Percentiles rank a stretch among this genome's conserved stretches.
Conservation (phyloP, 306 rosid genomes). For the Ormosia semicastrata region DNA sequence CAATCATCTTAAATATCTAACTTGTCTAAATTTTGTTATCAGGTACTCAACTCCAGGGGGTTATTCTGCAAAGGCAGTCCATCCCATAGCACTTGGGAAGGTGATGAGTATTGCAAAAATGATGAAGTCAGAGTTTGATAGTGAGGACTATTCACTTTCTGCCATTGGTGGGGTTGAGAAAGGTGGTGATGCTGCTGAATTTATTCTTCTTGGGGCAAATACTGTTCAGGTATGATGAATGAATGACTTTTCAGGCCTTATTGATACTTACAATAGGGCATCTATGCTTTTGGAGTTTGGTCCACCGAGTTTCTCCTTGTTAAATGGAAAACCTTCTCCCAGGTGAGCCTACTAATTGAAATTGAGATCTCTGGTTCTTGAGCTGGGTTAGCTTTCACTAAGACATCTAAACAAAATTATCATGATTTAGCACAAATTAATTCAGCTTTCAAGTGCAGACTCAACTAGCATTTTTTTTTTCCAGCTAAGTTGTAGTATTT, state of each 20-base stretch:
- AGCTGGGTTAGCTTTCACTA: neutral
- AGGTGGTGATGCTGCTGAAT: slow-evolving; percentile 92
- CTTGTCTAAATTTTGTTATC: slow-evolving; percentile 28
- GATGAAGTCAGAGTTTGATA: slow-evolving; percentile 80
- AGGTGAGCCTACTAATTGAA: neutral
- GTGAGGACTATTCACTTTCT: slow-evolving; percentile 66
- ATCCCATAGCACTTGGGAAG: slow-evolving; percentile 95
- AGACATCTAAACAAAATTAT: neutral
- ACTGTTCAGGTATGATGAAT: slow-evolving; percentile 75
- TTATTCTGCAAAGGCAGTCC: slow-evolving; percentile 94
- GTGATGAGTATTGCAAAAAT: slow-evolving; percentile 90
- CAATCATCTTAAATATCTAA: slow-evolving; percentile 21
- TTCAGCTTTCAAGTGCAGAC: neutral
- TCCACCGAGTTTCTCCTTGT: neutral
- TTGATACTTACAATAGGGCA: neutral
- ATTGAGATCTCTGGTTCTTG: neutral
- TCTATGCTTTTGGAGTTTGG: neutral
- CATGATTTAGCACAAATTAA: neutral
- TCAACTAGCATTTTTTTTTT: neutral
- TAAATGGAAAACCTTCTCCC: neutral
- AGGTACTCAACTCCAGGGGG: slow-evolving; percentile 99
- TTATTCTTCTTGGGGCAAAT: slow-evolving; percentile 92
- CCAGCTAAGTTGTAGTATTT: neutral
- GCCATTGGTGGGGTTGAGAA: slow-evolving; percentile 96
- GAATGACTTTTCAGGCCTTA: slow-evolving; percentile 9